Base-by-base conservation (phyloP, 352 stramenopile species). In the Plasmopara halstedii region DNA sequence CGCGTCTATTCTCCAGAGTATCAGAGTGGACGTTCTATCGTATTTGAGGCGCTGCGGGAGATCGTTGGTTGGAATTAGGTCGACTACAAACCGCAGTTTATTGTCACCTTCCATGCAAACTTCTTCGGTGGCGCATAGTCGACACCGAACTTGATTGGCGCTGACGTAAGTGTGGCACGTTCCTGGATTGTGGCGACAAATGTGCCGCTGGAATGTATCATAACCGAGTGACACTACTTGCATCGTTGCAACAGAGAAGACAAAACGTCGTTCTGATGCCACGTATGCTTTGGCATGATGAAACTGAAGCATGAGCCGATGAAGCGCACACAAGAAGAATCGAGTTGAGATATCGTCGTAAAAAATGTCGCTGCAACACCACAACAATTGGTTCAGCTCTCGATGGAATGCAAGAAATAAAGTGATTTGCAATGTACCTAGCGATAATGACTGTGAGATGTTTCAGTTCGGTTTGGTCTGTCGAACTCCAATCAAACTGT, bases 181-280 rank as follows among this genome's bases (percentile, higher is more conserved):
- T n/a, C n/a, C 48, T 17, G 48, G 15, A 26, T 66, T 20, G 44
- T 85, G 70, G 0, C 1, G 36, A 45, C 73, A 87, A 22, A 73
- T 46, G 17, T 70, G 62, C 0, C 46, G 39, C 34, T 67, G 49
- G 47, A 85, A 85, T 0, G 62, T 47, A 46, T 88, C 73, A n/a
- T 59, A 81, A 2, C 73, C 76, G 2, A 83, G 53, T 1, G 70
- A 63, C 26, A 88, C 61, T 34, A 70, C 48, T 33, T 45, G 62
- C 58, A 84, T 58, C 5, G 56, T 69, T 25, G 54, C 31, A 4
- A 58, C 67, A 3, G 76, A 84, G 31, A 88, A 88, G n/a, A 88
- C 64, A 2, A 61, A 41, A 21, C 75, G 73, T 18, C 46, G 65
- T 51, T 88, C 75, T 25, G 62, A 42, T 1, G 70, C 47, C 2